Base-by-base conservation (phyloP, 1,139 yeast genomes). In the Sugiyamaella xylanicola region DNA sequence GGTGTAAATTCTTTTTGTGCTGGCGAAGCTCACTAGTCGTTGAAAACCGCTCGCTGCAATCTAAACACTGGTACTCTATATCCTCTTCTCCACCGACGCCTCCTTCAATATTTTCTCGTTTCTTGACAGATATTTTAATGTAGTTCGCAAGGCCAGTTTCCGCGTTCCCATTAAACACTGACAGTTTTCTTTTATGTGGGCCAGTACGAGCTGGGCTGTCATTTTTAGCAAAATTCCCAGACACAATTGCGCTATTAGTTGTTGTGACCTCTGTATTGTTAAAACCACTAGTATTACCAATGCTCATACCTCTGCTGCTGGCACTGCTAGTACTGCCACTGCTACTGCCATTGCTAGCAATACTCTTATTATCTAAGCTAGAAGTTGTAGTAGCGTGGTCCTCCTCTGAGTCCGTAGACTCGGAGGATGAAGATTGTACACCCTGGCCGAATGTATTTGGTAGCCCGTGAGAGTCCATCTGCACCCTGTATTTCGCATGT, bases 1-100 rank as follows among this genome's bases (percentile, higher is more conserved):
- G 62, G 56, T 66, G 69, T 16, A 52, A 54, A 29, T 49, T 51
- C 51, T 65, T 65, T 29, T 61, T 62, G 52, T 66, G 69, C 19
- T 63, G 59, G 13, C 68, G 63, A 20, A 66, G 64, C 36, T 63
- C 65, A 3, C 59, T 55, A 9, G 64, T 57, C 44, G 56, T 61
- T 16, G 50, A 17, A 51, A 63, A 63, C 32, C 53, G 48, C 15
- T 57, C 58, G 11, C 59, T 59, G 48, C 69, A 65, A 37, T 63
- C 66, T 13, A 52, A 56, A 52, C 67, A 64, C 20, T 59, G 51
- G 42, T 56, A 53, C 27, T 15, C 48, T 19, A 4, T 41, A 11
- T 45, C 19, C 7, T 32, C 41, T 16, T 50, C 43, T 36, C 29
- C 9, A 44, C 19, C 49, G 3, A 35, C 17, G 2, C 40, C 37